Percentiles rank a stretch among this genome's conserved stretches.
phyloP scores from a whole-genome alignment of 1,284 basidiomycete genomes.

The Cystobasidium sp. region DNA sequence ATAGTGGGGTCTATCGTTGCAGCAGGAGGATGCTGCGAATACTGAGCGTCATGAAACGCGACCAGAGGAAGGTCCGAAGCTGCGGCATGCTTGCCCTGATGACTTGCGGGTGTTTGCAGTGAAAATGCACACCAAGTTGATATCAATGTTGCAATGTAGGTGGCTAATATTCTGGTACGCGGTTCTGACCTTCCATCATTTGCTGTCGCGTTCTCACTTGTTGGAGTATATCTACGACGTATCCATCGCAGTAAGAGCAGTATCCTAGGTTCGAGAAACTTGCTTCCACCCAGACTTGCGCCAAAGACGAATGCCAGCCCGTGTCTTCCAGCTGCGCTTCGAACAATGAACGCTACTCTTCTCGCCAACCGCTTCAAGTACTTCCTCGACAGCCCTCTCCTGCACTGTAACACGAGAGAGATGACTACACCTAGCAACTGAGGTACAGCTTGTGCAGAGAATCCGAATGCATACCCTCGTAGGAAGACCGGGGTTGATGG shows the following conservation, averaged over 20 bases:
- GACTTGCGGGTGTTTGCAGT: constrained; percentile 42
- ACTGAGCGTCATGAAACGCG: constrained; percentile 23
- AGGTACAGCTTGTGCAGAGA: constrained; percentile 37
- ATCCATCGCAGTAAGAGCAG: constrained; percentile 31
- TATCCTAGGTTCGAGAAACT: constrained; percentile 44
- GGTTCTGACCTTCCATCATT: neutral
- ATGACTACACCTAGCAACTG: constrained; percentile 42
- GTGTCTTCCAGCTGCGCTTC: constrained; percentile 8
- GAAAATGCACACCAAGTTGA: constrained; percentile 47
- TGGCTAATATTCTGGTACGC: constrained; percentile 40
- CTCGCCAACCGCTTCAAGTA: constrained; percentile 3
- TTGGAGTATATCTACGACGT: constrained; percentile 1
- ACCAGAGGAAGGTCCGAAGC: constrained; percentile 40
- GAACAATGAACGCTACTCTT: constrained; percentile 8
- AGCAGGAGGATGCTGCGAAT: neutral
- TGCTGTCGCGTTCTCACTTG: neutral
- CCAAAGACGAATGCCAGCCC: constrained; percentile 46
- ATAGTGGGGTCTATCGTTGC: constrained; percentile 6
- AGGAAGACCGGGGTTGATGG: constrained; percentile 47
- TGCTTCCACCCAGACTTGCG: constrained; percentile 45
- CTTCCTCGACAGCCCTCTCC: constrained; percentile 25
- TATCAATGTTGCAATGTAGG: constrained; percentile 41
- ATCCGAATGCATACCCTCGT: constrained; percentile 46
- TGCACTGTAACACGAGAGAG: constrained; percentile 16
- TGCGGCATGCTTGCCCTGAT: constrained; percentile 5